Base-by-base conservation (phyloP, 441 rosid genomes). In the Hura crepitans region DNA sequence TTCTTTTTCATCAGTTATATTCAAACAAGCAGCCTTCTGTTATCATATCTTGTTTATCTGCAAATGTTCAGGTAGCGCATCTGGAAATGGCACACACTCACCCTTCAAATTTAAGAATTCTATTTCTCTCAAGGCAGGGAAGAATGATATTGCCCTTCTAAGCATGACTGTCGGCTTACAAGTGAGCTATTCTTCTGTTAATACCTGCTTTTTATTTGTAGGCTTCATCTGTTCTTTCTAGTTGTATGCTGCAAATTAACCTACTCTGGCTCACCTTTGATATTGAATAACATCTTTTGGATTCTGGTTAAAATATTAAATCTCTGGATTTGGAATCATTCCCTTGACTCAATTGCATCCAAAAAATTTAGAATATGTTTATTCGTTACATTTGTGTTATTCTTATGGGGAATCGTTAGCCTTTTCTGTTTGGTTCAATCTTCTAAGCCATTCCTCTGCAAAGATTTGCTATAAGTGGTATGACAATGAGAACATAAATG, bases 81-180 rank as follows among this genome's bases (percentile, higher is more conserved):
- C 89, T 72, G 97, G 96, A 78, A 91, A 86, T 79, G 98, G 96
- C 61, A 70, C 89, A 13, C 83, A 84, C 71, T 70, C 81, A 6
- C 85, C 92, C 57, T 90, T 84, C 85, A 84, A 67, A 71, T 85
- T 87, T 81, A 80, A 83, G 75, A 80, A 70, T 46, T 80, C 87
- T 49, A 73, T 91, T 74, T 31, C 91, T 82, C 93, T 92, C 72
- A 85, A 84, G 78, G 87, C 86, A 0, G 98, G 97, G 45, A 82
- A 82, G 80, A 96, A 96, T 72, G 90, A 84, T 42, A 86, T 95
- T 63, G 89, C 90, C 69, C 62, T 95, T 53, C 80, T 95, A 55
- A 88, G 97, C 83, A 84, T 92, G 95, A 85, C 93, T 6, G 96
- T 96, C 70, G 99, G 99, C 78, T 81, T 91, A 60, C 88, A 81